These are phyloP conservation scores for Dictyostelium intermedium DNA, from an alignment of 78 protist genomes.

Conservation along the genomic window DNA sequence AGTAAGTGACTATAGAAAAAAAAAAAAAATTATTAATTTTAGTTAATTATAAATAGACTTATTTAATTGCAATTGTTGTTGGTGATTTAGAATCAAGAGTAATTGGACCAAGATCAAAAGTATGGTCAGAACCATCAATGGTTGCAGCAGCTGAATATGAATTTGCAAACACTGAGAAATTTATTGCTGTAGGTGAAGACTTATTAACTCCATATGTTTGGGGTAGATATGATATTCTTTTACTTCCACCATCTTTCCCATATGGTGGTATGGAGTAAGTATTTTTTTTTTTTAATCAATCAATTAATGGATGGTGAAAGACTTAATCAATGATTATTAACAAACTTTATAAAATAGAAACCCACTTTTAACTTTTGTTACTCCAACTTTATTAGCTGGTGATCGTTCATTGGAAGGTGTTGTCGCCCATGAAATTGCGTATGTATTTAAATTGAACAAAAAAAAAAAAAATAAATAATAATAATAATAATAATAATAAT, in stretches of 20 bases:
- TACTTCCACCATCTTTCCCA: conserved; percentile 91
- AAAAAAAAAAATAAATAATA: no score
- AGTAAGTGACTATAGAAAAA: no score
- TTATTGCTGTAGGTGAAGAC: conserved; percentile 69
- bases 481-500: no score
- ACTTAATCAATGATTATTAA: no score
- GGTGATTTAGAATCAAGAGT: conserved; percentile 79
- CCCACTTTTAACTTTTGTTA: conserved; percentile 85
- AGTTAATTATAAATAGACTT: conserved; percentile 49
- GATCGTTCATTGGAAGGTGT: conserved; percentile 89
- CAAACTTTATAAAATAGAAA: conserved; percentile 33
- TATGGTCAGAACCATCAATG: conserved; percentile 86
- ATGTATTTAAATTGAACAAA: not conserved
- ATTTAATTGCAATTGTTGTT: conserved; percentile 88
- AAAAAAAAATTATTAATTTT: not conserved
- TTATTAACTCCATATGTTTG: conserved; percentile 84
- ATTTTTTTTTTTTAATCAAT: not conserved
- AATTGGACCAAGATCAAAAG: conserved; percentile 85
- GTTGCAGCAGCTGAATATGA: conserved; percentile 84
- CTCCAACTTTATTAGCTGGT: conserved; percentile 91
- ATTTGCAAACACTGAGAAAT: conserved; percentile 89
- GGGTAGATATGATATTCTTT: conserved; percentile 88
- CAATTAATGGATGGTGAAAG: no score
- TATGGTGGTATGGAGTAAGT: conserved; percentile 92
- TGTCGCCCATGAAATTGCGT: conserved; percentile 90